Conservation (phyloP, 2,329 filamentous ascomycete species). For the Exophiala mesophila region DNA sequence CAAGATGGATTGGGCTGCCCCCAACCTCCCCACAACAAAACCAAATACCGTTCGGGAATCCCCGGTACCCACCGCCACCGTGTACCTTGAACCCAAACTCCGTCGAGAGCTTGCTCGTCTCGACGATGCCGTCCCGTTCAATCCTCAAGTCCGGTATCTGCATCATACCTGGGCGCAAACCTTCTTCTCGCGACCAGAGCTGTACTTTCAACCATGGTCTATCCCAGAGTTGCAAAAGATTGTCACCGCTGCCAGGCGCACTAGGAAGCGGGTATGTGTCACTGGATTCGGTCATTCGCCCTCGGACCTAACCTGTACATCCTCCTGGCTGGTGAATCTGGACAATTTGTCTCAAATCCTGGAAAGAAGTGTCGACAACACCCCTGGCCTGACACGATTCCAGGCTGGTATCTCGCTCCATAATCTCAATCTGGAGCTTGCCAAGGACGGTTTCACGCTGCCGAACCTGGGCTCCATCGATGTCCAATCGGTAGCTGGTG, state of each 20-base stretch:
- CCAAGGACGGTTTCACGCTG: constrained; percentile 72
- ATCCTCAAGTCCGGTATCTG: constrained; percentile 63
- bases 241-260: constrained; percentile 72
- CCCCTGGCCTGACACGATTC: constrained; percentile 65
- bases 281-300: constrained; percentile 92
- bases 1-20: constrained; percentile 24
- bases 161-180: constrained; percentile 96
- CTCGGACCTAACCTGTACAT: constrained; percentile 85
- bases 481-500: constrained; percentile 85
- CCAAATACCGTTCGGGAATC: constrained; percentile 14
- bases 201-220: constrained; percentile 80
- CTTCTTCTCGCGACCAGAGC: constrained; percentile 81
- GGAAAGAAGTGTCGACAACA: constrained; percentile 54
- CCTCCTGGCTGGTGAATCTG: constrained; percentile 89
- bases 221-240: constrained; percentile 78
- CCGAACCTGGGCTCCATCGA: constrained; percentile 93
- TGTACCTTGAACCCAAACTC: constrained; percentile 43
- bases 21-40: constrained; percentile 19
- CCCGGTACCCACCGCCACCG: constrained; percentile 12
- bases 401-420: constrained; percentile 84
- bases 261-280: constrained; percentile 74
- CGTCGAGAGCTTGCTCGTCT: constrained; percentile 53
- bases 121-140: constrained; percentile 67
- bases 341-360: constrained; percentile 74
- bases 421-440: constrained; percentile 67